Evolutionary conservation across 2,329 filamentous ascomycete genomes (phyloP).

Genomic region (Pyricularia sp.): DNA sequence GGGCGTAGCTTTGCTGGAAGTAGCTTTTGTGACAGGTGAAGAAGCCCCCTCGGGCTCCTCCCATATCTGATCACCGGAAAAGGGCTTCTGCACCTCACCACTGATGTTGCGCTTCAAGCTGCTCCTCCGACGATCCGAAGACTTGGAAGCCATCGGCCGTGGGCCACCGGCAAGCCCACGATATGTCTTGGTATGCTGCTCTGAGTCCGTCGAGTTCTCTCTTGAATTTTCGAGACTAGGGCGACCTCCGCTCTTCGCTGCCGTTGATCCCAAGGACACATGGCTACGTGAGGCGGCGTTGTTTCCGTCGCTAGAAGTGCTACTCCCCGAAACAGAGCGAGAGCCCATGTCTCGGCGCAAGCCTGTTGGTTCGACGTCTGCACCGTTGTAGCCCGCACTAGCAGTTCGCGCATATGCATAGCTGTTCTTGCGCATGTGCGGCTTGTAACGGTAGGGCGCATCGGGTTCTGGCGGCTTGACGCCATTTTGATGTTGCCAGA

Average conservation of each 20-base stretch:
- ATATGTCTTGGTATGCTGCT: slow-evolving; percentile 26
- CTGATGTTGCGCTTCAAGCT: slow-evolving; percentile 63
- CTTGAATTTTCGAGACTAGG: slow-evolving; percentile 22
- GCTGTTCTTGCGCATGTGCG: slow-evolving; percentile 61
- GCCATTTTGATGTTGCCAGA: slow-evolving; percentile 65
- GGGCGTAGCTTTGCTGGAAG: slow-evolving; percentile 10
- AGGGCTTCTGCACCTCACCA: slow-evolving; percentile 56
- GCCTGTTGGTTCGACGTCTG: slow-evolving; percentile 35
- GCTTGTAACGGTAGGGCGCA: slow-evolving; percentile 57
- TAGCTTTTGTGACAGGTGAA: slow-evolving; percentile 17
- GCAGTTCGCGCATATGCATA: slow-evolving; percentile 59
- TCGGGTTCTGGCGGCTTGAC: slow-evolving; percentile 45
- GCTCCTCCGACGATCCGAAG: slow-evolving; percentile 43
- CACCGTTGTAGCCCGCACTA: slow-evolving; percentile 41
- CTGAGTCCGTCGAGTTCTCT: slow-evolving; percentile 7
- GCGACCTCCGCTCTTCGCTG: slow-evolving; percentile 14
- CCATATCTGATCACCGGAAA: slow-evolving; percentile 75
- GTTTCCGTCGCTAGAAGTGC: slow-evolving; percentile 34
- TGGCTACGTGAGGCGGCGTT: slow-evolving; percentile 14
- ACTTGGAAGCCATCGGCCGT: slow-evolving; percentile 18
- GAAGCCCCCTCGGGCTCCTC: slow-evolving; percentile 63
- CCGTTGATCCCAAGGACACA: slow-evolving; percentile 17
- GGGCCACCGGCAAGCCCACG: slow-evolving; percentile 25
- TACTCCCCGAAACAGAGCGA: slow-evolving; percentile 43
- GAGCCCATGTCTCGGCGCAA: slow-evolving; percentile 30